Conservation (phyloP, 768 basidiomycete species). For the Phanerodontia chrysosporium region DNA sequence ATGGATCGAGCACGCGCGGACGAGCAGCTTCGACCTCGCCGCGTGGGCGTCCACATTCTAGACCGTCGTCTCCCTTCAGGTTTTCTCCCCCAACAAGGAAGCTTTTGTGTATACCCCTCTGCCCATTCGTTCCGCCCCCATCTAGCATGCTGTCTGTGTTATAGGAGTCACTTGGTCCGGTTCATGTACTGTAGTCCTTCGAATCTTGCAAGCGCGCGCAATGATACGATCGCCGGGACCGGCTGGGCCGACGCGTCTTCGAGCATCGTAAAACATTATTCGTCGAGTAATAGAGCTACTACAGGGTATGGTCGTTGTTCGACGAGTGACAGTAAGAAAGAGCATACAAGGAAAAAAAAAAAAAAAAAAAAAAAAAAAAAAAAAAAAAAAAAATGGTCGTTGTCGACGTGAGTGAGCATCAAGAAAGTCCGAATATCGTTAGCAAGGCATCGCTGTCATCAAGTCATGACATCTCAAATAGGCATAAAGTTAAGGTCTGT, state of each 20-base stretch:
- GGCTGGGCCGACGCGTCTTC: slow-evolving; percentile 1
- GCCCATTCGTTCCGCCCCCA: not conserved
- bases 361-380: too few relatives aligned
- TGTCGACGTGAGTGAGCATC: too few relatives aligned
- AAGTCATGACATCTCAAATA: not conserved
- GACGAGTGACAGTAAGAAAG: too few relatives aligned
- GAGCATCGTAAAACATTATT: not conserved
- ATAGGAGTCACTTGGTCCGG: not conserved
- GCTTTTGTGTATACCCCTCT: not conserved
- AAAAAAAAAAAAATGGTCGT: too few relatives aligned
- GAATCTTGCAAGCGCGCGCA: not conserved
- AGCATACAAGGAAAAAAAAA: too few relatives aligned
- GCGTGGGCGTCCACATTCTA: slow-evolving; percentile 78
- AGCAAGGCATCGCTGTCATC: too few relatives aligned
- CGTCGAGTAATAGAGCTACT: too few relatives aligned
- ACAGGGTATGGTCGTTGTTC: too few relatives aligned
- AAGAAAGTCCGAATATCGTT: too few relatives aligned
- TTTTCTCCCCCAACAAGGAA: not conserved
- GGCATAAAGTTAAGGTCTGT: not conserved
- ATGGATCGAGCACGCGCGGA: slow-evolving; percentile 67
- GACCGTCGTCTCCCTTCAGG: not conserved
- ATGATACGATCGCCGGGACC: not conserved
- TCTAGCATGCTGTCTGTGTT: slow-evolving; percentile 7
- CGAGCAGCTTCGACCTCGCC: slow-evolving; percentile 65
- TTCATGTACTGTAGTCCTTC: slow-evolving; percentile 4